Evolutionary conservation across 2,329 filamentous ascomycete genomes (phyloP).

Genomic region (Arthrobotrys sinensis): DNA sequence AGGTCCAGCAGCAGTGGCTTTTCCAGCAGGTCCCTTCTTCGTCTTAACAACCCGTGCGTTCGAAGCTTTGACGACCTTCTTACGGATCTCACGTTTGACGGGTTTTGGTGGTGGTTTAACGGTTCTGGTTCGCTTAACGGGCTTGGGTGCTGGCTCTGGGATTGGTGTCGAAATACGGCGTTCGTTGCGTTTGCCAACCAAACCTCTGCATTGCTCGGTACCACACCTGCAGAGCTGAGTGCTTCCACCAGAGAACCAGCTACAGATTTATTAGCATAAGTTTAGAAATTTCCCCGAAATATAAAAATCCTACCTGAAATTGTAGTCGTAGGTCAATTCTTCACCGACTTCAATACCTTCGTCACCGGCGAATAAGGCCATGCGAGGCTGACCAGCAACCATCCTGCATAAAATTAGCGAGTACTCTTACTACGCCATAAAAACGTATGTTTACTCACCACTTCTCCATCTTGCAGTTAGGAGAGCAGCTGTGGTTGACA

Average conservation of each 20-base stretch:
- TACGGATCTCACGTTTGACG: conserved; percentile 62
- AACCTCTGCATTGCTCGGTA: conserved; percentile 74
- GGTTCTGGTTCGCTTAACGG: conserved; percentile 45
- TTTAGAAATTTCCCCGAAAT: not conserved
- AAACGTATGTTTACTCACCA: conserved; percentile 69
- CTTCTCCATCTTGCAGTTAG: conserved; percentile 98
- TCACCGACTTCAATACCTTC: conserved; percentile 92
- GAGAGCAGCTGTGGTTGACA: conserved; percentile 88
- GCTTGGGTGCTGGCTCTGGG: conserved; percentile 49
- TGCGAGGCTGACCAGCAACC: conserved; percentile 90
- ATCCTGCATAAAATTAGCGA: conserved; percentile 71
- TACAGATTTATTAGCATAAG: conserved; percentile 63
- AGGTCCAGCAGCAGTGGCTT: conserved; percentile 28
- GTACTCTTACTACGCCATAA: not conserved
- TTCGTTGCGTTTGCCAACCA: conserved; percentile 70
- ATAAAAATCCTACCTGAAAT: conserved; percentile 73
- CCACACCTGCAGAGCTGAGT: conserved; percentile 77
- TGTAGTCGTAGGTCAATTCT: conserved; percentile 94
- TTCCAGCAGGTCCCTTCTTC: conserved; percentile 44
- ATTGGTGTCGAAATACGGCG: conserved; percentile 48
- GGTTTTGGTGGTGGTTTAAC: conserved; percentile 42
- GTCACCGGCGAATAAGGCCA: conserved; percentile 96
- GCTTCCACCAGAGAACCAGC: conserved; percentile 75
- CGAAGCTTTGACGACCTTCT: conserved; percentile 60
- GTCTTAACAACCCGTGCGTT: conserved; percentile 56